Percentiles rank a stretch among this genome's conserved stretches.
phyloP scores from a whole-genome alignment of 73 alveolate genomes.

The Tetrahymena borealis region DNA sequence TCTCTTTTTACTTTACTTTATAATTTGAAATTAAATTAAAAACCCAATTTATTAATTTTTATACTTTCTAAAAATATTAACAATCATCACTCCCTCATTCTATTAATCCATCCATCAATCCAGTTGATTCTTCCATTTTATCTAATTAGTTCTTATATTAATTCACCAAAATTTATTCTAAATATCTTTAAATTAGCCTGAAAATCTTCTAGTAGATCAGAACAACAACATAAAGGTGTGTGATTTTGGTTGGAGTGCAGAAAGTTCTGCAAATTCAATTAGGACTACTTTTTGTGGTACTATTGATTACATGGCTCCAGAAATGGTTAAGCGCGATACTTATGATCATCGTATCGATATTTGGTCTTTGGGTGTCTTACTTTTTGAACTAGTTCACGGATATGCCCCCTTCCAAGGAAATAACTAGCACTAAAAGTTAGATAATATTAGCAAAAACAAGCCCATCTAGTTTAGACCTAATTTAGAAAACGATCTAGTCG shows the following conservation, averaged over 20 bases:
- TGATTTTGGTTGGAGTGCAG: slow-evolving; percentile 54
- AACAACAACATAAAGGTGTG: slow-evolving; percentile 36
- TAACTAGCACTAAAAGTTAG: slow-evolving; percentile 37
- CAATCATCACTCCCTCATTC: too few species aligned
- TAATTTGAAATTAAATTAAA: too few species aligned
- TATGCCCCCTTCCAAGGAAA: slow-evolving; percentile 69
- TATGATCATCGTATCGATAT: slow-evolving; percentile 82
- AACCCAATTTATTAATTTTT: too few species aligned
- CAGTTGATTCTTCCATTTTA: too few species aligned
- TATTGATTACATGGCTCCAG: slow-evolving; percentile 96
- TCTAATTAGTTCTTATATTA: too few species aligned
- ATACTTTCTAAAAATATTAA: too few species aligned
- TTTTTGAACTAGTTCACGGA: slow-evolving; percentile 87
- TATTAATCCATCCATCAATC: too few species aligned
- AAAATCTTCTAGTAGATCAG: slow-evolving; percentile 26
- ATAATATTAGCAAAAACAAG: slow-evolving; percentile 39
- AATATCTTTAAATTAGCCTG: slow-evolving; percentile 7
- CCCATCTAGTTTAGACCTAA: slow-evolving; percentile 51
- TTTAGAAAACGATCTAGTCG: slow-evolving; percentile 62
- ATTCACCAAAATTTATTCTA: too few species aligned
- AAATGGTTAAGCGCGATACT: slow-evolving; percentile 66
- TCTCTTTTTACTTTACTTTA: too few species aligned
- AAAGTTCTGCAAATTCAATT: slow-evolving; percentile 38
- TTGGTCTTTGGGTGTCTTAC: slow-evolving; percentile 89
- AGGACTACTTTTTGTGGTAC: slow-evolving; percentile 96